These are phyloP conservation scores for Phytophthora aleatoria DNA, from an alignment of 352 stramenopile genomes.

Conservation along the genomic window DNA sequence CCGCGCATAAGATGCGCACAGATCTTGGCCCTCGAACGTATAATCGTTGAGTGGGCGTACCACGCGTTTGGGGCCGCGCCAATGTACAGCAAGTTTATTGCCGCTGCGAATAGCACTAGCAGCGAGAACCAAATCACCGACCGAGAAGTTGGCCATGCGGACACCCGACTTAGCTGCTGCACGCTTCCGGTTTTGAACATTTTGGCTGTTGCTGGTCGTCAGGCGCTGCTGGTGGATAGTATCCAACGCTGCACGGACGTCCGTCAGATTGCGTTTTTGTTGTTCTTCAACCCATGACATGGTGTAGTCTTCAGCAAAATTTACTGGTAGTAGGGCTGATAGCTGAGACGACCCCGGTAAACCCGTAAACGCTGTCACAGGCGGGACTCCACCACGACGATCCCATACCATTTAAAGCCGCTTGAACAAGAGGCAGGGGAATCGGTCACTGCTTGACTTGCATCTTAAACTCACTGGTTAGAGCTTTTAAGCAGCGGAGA, in stretches of 20 bases:
- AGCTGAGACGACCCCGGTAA: too few species aligned
- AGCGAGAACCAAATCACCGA: not conserved
- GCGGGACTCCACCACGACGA: too few species aligned
- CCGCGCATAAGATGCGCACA: not conserved
- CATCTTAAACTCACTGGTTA: too few species aligned
- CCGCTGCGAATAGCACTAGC: not conserved
- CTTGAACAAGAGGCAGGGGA: too few species aligned
- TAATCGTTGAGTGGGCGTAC: not conserved
- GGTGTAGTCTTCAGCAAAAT: too few species aligned
- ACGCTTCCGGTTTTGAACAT: not conserved
- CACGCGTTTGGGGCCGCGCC: not conserved
- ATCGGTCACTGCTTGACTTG: too few species aligned
- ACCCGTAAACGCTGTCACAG: too few species aligned
- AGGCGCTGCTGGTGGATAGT: not conserved
- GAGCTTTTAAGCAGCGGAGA: not conserved
- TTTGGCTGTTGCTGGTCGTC: not conserved
- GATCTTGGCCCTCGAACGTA: not conserved
- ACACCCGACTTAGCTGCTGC: not conserved
- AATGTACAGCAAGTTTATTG: not conserved
- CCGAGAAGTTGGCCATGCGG: not conserved
- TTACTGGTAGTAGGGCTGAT: too few species aligned
- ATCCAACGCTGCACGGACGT: not conserved
- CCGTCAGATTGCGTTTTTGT: not conserved
- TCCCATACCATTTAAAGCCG: too few species aligned
- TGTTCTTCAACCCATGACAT: not conserved